These are phyloP conservation scores for Tolypocladium inflatum DNA, from an alignment of 2,329 filamentous ascomycete species.

Conservation along the genomic window DNA sequence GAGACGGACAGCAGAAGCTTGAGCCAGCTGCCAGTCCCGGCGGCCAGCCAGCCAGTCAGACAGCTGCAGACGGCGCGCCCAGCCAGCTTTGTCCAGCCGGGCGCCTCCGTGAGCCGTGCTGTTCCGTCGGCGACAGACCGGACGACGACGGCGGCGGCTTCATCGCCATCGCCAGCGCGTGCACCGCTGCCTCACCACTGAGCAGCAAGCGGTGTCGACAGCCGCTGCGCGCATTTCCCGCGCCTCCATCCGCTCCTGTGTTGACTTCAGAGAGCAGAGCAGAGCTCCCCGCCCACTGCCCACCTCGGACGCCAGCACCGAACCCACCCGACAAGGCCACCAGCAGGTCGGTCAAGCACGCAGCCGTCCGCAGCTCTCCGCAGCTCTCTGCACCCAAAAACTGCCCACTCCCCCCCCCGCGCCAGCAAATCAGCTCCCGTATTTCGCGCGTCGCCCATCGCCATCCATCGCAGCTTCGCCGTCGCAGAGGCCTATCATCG, in stretches of 20 bases:
- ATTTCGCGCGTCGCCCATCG: constrained; percentile 22
- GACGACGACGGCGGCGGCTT: neutral
- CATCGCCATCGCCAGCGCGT: neutral
- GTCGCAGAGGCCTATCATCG: constrained; percentile 42
- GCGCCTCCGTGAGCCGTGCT: neutral
- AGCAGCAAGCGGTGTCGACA: neutral
- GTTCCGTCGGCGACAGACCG: neutral
- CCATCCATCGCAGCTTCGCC: constrained; percentile 26
- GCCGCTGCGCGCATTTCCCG: neutral
- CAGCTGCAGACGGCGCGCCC: neutral
- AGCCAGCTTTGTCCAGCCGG: neutral
- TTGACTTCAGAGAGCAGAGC: neutral
- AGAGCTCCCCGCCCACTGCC: neutral
- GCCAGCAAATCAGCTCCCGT: constrained; percentile 42
- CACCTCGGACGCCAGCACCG: constrained; percentile 7
- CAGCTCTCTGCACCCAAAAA: constrained; percentile 7
- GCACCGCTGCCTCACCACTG: neutral
- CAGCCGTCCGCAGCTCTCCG: constrained; percentile 4
- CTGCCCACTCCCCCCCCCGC: constrained; percentile 10
- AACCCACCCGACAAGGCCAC: neutral
- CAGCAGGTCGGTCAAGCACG: neutral
- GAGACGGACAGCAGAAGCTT: constrained; percentile 4
- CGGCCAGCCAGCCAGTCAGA: neutral
- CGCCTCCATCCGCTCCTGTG: neutral
- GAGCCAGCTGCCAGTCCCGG: constrained; percentile 2